Evolutionary conservation across 257 asterid genomes (phyloP), one percentile per base, ranked within the genome.

Genomic region (Avicennia marina): DNA sequence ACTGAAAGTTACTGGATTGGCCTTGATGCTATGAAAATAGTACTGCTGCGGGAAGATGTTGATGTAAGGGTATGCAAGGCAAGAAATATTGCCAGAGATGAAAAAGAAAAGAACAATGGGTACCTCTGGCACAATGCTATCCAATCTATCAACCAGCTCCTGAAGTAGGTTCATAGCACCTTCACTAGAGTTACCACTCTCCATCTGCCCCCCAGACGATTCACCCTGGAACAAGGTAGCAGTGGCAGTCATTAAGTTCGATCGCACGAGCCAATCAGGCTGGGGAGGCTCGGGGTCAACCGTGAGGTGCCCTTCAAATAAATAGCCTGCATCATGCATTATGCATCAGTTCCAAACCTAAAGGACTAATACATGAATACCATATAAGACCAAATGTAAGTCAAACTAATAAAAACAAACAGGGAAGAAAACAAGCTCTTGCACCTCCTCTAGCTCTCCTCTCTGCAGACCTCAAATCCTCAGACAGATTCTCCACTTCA

Each of bases 251-350:
- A 81, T 70, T 60, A 91, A 76, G 64, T 82, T 84, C 18, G 93
- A 67, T 22, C 29, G 87, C 56, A 89, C 82, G 56, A 93, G 65
- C 98, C 97, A 93, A 53, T 70, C 77, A 1, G 97, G 95, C 75
- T 86, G 94, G 33, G 90, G 91, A 73, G 98, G 97, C 81, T 89
- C 97, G 13, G 80, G 82, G 65, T 93, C 97, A 12, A 89, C 95
- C 16, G 98, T 89, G 22, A 93, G 95, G 71, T 93, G 98, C 72
- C 98, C 98, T 76, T 93, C 98, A 55, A 93, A 93, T 47, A 93
- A 79, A 72, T 73, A 93, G 36, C 98, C 98, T 93, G 86, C 55
- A 74, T 51, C 57, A 62, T 11, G n/a, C 38, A 42, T 24, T 12
- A 32, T 32, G 26, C 48, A 47, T 61, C 44, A 76, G 6, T n/a